These are phyloP conservation scores for Zygosaccharomyces pseudobailii DNA, from an alignment of 1,139 yeast species.

Conservation along the genomic window DNA sequence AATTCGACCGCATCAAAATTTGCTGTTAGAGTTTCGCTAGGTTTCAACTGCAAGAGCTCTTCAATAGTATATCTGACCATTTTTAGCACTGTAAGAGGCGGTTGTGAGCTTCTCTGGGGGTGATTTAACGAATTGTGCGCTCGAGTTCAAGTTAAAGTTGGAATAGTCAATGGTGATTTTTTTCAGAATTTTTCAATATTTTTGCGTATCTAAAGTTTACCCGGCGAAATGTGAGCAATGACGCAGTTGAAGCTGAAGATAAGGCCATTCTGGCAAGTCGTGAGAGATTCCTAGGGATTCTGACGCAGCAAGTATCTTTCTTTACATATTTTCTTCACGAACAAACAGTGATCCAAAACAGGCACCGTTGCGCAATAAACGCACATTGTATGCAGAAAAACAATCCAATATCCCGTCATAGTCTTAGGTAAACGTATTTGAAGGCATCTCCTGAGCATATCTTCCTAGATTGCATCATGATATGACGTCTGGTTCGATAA, in stretches of 20 bases:
- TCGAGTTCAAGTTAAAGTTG: neutral
- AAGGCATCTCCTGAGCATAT: too few relatives aligned
- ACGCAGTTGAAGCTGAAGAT: neutral
- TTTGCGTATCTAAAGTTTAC: neutral
- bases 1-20: constrained; percentile 62
- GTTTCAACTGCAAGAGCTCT: constrained; percentile 55
- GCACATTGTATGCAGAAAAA: too few relatives aligned
- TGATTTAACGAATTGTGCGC: neutral
- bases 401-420: too few relatives aligned
- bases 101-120: neutral
- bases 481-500: too few relatives aligned
- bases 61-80: constrained; percentile 69
- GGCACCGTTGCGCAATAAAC: too few relatives aligned
- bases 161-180: neutral
- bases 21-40: constrained; percentile 54
- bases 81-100: neutral
- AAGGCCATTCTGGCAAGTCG: neutral
- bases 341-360: too few relatives aligned
- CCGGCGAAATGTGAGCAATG: neutral
- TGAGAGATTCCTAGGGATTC: neutral
- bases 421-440: too few relatives aligned
- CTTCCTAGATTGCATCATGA: too few relatives aligned
- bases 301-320: too few relatives aligned
- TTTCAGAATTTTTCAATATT: neutral
- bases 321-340: too few relatives aligned